Percentiles rank a stretch among this genome's conserved stretches.
Conservation (phyloP, 176 grass and related monocot species). For the Paspalum vaginatum region DNA sequence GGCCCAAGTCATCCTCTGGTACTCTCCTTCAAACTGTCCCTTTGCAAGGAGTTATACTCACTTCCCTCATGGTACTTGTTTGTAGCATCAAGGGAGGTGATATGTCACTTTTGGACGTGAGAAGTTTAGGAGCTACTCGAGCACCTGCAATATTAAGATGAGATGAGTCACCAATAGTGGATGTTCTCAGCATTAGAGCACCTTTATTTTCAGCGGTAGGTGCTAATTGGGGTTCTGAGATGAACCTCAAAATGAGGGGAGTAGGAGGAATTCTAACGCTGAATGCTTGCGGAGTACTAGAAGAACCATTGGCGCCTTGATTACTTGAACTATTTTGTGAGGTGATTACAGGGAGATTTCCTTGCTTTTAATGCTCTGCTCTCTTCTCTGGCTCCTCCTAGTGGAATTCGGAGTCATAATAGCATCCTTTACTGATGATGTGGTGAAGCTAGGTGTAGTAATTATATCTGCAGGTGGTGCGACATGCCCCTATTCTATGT, state of each 20-base stretch:
- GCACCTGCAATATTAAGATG: background rate
- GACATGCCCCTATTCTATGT: background rate
- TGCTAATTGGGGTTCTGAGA: no score
- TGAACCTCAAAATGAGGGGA: no score
- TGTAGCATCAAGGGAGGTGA: background rate
- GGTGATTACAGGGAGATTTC: no score
- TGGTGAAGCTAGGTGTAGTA: background rate
- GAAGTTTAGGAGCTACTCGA: background rate
- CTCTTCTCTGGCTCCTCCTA: background rate
- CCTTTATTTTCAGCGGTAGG: no score
- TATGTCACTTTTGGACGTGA: background rate
- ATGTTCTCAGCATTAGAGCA: no score
- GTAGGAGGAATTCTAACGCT: no score
- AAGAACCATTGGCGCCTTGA: no score
- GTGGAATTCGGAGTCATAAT: background rate
- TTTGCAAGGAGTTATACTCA: no score
- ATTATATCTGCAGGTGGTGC: background rate
- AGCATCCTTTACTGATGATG: background rate
- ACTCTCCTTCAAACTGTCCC: background rate
- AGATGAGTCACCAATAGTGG: no score
- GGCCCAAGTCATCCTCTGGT: background rate
- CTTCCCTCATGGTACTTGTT: background rate
- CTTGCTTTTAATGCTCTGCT: no score
- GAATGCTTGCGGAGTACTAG: no score
- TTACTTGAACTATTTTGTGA: no score